Percentiles rank a stretch among this genome's conserved stretches.
Evolutionary conservation across 805 yeast genomes (phyloP).

Genomic region (Wickerhamomyces kurtzmanii): DNA sequence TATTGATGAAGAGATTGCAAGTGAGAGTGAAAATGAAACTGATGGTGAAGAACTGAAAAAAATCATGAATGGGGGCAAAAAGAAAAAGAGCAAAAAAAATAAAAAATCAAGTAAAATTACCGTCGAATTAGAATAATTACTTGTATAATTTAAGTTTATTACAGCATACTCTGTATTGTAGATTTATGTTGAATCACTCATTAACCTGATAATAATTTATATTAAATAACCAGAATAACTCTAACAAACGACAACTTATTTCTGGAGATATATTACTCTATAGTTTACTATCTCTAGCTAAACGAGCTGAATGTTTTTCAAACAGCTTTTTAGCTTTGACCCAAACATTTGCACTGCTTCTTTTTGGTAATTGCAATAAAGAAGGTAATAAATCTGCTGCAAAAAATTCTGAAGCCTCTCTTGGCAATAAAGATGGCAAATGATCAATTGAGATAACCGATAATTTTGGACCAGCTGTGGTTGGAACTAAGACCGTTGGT

Average conservation of each 20-base stretch:
- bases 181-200: not conserved
- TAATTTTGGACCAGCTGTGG: conserved; percentile 73
- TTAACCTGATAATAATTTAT: not conserved
- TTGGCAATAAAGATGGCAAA: conserved; percentile 88
- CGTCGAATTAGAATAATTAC: conserved; percentile 42
- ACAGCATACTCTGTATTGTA: too few relatives aligned
- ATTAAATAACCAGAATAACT: not conserved
- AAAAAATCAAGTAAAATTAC: conserved; percentile 35
- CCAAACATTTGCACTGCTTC: conserved; percentile 87
- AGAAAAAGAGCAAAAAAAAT: conserved; percentile 27
- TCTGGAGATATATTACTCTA: conserved; percentile 8
- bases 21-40: conserved; percentile 69
- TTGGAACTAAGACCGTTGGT: conserved; percentile 82
- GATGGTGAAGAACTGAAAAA: conserved; percentile 60
- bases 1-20: conserved; percentile 27
- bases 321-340: conserved; percentile 75
- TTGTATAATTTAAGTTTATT: not conserved
- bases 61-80: conserved; percentile 38
- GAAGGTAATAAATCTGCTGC: conserved; percentile 85
- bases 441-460: conserved; percentile 95
- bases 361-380: conserved; percentile 71
- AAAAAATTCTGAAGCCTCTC: conserved; percentile 94
- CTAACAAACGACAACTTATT: conserved; percentile 1
- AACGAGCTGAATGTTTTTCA: conserved; percentile 75
- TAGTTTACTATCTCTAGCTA: conserved; percentile 36